Base-by-base conservation (phyloP, 345 rosid species). In the Reutealis trisperma region DNA sequence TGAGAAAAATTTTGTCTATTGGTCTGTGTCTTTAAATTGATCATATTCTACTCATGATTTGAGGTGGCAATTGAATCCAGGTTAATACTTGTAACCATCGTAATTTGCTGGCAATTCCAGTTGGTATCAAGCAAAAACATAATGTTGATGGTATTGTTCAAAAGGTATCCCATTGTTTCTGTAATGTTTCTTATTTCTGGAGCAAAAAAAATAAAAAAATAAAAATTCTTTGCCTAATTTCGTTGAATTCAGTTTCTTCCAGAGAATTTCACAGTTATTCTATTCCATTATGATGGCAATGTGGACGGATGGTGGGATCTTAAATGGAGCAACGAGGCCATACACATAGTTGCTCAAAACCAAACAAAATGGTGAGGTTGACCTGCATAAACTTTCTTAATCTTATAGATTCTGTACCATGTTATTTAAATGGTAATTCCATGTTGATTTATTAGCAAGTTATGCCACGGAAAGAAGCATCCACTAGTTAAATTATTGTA, bases 231-330 rank as follows among this genome's bases (percentile, higher is more conserved):
- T 74, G 70, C 83, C 87, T 79, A 86, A 82, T 65, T 83, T 82
- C 72, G 42, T 83, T 83, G 86, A 81, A 75, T 87, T 87, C 97
- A 96, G 99, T 93, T 96, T 89, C 93, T 91, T 87, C 88, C 91
- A 77, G 95, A 82, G 70, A 93, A 96, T 83, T 96, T 96, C 86
- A 89, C 97, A 19, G 83, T 96, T 30, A 91, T 92, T 82, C 80
- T 96, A 22, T 96, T 96, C 87, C 99, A 96, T 77, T 96, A 96
- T 66, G 99, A 93, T 63, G 97, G 99, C 71, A 85, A 90, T 79
- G 79, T 92, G 74, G 92, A 91, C 75, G 90, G 86, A 8, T 96
- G 99, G 99, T 80, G 87, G 86, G 91, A 91, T 85, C 89, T 93
- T 41, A 88, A 86, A 45, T 96, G 99, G 99, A 90, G 90, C 81